Base-by-base conservation (phyloP, 306 rosid genomes). In the Alnus rubra region DNA sequence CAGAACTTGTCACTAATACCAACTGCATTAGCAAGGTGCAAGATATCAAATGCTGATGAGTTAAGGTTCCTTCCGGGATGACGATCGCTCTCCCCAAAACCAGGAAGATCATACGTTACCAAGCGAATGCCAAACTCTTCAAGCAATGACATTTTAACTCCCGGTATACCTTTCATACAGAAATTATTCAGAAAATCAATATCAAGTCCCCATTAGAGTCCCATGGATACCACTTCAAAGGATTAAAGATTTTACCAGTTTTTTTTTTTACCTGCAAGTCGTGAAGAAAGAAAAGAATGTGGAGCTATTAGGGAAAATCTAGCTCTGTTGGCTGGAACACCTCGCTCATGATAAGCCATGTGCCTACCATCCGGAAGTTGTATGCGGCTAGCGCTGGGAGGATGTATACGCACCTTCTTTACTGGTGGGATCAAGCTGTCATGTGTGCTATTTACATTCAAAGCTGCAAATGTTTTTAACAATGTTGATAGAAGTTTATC, bases 51-150 rank as follows among this genome's bases (percentile, higher is more conserved):
- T 60, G 98, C 97, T 7, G 99, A 95, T 53, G 99, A 85, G 77
- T 90, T 92, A 71, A 91, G 91, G 83, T 83, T 89, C 74, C 99
- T 87, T 75, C 59, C 78, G 59, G 94, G 96, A 86, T 93, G 94
- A 82, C 98, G 98, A 81, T 91, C 96, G 76, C 99, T 95, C 85
- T 95, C 99, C 85, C 99, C 99, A 88, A 93, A 95, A 80, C 98
- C 99, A 70, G 99, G 97, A 88, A 95, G 99, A 86, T 95, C 99
- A 71, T 91, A 95, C 5, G 98, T 84, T 77, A 95, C 80, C 82
- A 95, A 80, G 60, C 92, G 92, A 79, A 95, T 60, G 1, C 99
- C 98, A 15, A 91, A 95, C 74, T 95, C 94, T 86, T 91, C 94
- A 35, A 95, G 97, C 84, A 95, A 74, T 12, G 93, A 80, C 71